Evolutionary conservation across 257 asterid genomes (phyloP).

Genomic region (Leptodermis oblonga): DNA sequence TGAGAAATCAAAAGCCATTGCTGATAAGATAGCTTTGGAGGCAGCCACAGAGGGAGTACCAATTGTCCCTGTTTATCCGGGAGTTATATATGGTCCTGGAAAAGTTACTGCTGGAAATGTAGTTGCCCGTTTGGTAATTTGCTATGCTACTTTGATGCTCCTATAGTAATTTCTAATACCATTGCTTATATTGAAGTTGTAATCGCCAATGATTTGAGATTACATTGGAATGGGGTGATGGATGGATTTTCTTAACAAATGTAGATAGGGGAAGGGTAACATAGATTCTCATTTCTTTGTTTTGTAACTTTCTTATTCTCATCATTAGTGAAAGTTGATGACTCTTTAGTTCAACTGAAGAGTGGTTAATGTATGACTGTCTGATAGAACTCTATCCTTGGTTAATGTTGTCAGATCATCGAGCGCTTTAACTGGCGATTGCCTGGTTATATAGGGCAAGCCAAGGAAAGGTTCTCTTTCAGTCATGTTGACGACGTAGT

Average conservation of each 20-base stretch:
- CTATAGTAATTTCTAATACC: not conserved
- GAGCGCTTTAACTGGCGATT: conserved; percentile 77
- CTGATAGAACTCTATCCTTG: not conserved
- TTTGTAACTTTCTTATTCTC: not conserved
- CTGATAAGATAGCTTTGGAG: conserved; percentile 74
- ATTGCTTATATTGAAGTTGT: not conserved
- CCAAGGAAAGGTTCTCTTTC: conserved; percentile 55
- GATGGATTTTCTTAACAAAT: not conserved
- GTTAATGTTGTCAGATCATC: conserved; percentile 48
- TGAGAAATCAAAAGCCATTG: conserved; percentile 75
- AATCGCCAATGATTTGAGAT: not conserved
- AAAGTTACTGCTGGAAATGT: conserved; percentile 77
- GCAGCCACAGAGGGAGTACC: conserved; percentile 81
- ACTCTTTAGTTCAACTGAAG: not conserved
- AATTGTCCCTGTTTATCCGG: conserved; percentile 80
- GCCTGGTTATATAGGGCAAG: conserved; percentile 82
- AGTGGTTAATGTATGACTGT: too few relatives aligned
- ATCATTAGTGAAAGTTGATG: not conserved
- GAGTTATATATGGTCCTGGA: conserved; percentile 92
- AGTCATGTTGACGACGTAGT: conserved; percentile 88
- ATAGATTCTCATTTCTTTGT: not conserved
- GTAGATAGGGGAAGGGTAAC: not conserved
- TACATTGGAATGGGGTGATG: not conserved
- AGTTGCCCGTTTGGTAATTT: conserved; percentile 62
- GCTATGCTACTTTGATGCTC: not conserved